Base-by-base conservation (phyloP, 2,329 filamentous ascomycete species). In the Fusarium redolens region DNA sequence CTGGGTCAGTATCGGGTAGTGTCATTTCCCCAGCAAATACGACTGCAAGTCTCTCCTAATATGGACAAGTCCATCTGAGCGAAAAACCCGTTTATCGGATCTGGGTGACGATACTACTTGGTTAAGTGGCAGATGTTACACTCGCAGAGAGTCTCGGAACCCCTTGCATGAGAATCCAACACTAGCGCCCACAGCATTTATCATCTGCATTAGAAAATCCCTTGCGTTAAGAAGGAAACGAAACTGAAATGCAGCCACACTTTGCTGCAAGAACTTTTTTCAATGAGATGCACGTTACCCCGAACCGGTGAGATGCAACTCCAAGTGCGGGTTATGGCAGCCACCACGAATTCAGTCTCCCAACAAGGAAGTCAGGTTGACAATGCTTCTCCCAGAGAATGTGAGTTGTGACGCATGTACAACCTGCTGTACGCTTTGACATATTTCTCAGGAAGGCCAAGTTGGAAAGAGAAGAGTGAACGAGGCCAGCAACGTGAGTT, bases 401-500 rank as follows among this genome's bases (percentile, higher is more conserved):
- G 48, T 64, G 61, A 57, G 41, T 69, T 66, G 45, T 65, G 65
- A 65, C 56, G 65, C 45, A 43, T 55, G 65, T 56, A 47, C 22
- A 58, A 47, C 65, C 56, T 55, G 71, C 51, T 44, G 68, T 73
- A 54, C 62, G 63, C 59, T 71, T 40, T 52, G 45, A 51, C 62
- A 62, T 35, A 37, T 55, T 44, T 41, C 33, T 40, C 30, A 40
- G 55, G 60, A 30, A 35, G 44, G 40, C 67, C 33, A 61, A 38
- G 25, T 43, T 38, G 54, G 48, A 52, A 56, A 48, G 56, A 57
- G 47, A 45, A 28, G 31, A 31, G 56, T 57, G 44, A 31, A 57
- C 56, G 57, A 71, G 68, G 71, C 61, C 48, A 71, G 73, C 64
- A 52, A 63, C 50, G 30, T 57, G 73, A 31, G 59, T 62, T 54